phyloP scores from a whole-genome alignment of 257 asterid species.

The Ajuga chamaepitys region DNA sequence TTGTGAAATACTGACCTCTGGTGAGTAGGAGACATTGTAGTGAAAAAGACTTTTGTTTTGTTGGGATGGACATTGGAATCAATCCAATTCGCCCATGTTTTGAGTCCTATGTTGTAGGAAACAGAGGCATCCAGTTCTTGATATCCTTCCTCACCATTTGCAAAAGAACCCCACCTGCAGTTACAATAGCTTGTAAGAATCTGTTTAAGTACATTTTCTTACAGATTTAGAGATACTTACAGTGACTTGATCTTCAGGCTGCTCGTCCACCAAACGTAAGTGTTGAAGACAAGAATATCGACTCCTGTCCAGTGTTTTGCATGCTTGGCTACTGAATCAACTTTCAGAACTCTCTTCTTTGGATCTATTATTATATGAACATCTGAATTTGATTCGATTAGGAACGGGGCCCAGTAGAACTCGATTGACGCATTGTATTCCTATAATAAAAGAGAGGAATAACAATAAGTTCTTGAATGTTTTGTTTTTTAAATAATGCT shows the following conservation, averaged over 20 bases:
- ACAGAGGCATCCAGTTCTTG: constrained; percentile 65
- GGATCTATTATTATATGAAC: constrained; percentile 50
- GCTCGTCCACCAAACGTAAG: constrained; percentile 97
- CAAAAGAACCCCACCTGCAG: constrained; percentile 87
- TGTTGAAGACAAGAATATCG: constrained; percentile 77
- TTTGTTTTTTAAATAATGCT: neutral
- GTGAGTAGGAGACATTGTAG: constrained; percentile 93
- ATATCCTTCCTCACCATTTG: constrained; percentile 72
- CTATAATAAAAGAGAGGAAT: constrained; percentile 18
- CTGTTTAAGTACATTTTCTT: neutral
- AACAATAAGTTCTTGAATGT: neutral
- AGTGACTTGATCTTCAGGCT: constrained; percentile 70
- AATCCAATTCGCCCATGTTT: constrained; percentile 98
- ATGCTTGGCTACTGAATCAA: constrained; percentile 81
- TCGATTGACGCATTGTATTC: constrained; percentile 73
- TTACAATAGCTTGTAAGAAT: neutral
- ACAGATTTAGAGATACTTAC: constrained; percentile 26
- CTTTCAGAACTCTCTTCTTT: constrained; percentile 62
- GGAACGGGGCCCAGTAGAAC: constrained; percentile 89
- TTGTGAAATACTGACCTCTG: constrained; percentile 43
- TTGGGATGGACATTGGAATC: constrained; percentile 74
- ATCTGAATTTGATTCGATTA: constrained; percentile 77
- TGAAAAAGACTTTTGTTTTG: constrained; percentile 70
- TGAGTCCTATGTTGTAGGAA: constrained; percentile 63
- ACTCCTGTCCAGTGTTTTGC: constrained; percentile 77